Evolutionary conservation across 78 protist species (phyloP).

Genomic region (Dictyostelium brefeldianum): DNA sequence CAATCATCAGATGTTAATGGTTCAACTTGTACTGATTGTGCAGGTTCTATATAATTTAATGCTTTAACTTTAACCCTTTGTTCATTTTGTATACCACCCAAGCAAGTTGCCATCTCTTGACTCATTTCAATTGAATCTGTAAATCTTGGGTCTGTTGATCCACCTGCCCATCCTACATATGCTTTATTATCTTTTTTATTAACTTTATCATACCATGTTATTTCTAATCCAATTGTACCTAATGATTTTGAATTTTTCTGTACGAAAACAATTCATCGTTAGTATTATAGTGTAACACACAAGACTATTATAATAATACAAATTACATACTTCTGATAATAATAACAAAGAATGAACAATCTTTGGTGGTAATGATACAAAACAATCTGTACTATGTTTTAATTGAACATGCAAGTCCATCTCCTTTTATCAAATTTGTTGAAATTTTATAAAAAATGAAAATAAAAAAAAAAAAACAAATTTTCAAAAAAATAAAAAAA

Average conservation of each 20-base stretch:
- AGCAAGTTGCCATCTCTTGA: slow-evolving; percentile 31
- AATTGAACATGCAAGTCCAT: slow-evolving; percentile 77
- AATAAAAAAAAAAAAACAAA: too few relatives aligned
- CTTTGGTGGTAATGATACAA: slow-evolving; percentile 65
- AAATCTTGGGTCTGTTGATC: slow-evolving; percentile 16
- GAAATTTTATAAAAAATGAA: too few relatives aligned
- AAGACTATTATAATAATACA: background rate
- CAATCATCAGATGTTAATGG: slow-evolving; percentile 82
- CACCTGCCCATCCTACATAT: slow-evolving; percentile 82
- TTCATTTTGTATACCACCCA: slow-evolving; percentile 22
- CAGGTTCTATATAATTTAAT: background rate
- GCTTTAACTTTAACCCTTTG: slow-evolving; percentile 10
- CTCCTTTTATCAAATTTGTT: too few relatives aligned
- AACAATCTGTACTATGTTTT: slow-evolving; percentile 68
- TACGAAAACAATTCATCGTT: background rate
- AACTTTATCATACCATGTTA: slow-evolving; percentile 63
- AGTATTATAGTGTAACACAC: background rate
- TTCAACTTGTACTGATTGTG: slow-evolving; percentile 61
- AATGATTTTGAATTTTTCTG: slow-evolving; percentile 21
- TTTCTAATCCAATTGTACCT: slow-evolving; percentile 47
- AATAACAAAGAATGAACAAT: slow-evolving; percentile 24
- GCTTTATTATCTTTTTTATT: slow-evolving; percentile 39
- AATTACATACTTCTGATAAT: slow-evolving; percentile 27
- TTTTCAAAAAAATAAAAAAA: too few relatives aligned
- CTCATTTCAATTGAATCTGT: slow-evolving; percentile 72